Conservation (phyloP, 1,139 yeast species). For the Magnusiomyces clavatus region DNA sequence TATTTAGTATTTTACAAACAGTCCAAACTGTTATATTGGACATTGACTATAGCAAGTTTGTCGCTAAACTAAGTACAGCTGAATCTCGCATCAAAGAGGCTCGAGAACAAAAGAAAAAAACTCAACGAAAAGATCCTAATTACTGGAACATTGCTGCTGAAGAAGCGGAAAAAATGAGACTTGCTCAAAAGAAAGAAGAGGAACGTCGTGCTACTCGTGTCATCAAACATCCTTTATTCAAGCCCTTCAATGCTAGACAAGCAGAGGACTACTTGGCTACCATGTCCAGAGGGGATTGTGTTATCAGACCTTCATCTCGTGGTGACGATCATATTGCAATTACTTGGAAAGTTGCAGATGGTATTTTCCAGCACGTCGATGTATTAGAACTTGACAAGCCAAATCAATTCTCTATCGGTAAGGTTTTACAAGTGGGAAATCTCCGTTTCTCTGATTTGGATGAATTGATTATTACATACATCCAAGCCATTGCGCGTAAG, state of each 20-base stretch:
- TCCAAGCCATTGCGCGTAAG: slow-evolving; percentile 76
- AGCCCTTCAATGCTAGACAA: slow-evolving; percentile 71
- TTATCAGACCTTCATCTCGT: slow-evolving; percentile 87
- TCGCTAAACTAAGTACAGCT: slow-evolving; percentile 64
- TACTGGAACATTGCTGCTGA: slow-evolving; percentile 86
- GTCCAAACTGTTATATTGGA: slow-evolving; percentile 72
- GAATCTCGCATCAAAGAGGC: slow-evolving; percentile 62
- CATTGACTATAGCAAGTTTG: slow-evolving; percentile 63
- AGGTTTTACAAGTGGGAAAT: slow-evolving; percentile 59
- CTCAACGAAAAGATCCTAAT: slow-evolving; percentile 47
- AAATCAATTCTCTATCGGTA: slow-evolving; percentile 55
- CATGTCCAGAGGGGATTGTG: slow-evolving; percentile 82
- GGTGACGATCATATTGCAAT: slow-evolving; percentile 85
- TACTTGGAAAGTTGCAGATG: slow-evolving; percentile 94
- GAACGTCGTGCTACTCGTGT: slow-evolving; percentile 59
- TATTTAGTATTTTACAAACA: slow-evolving; percentile 65
- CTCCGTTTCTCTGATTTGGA: slow-evolving; percentile 76
- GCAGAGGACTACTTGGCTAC: slow-evolving; percentile 93
- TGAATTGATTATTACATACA: slow-evolving; percentile 83
- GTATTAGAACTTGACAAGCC: slow-evolving; percentile 67
- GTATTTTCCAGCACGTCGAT: slow-evolving; percentile 84
- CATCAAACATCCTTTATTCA: slow-evolving; percentile 87
- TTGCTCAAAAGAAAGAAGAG: slow-evolving; percentile 42
- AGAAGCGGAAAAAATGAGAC: slow-evolving; percentile 47
- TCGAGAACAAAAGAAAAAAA: slow-evolving; percentile 31